Evolutionary conservation across 805 yeast species (phyloP), one percentile per base, ranked within the genome.

Genomic region (Jamesozyma rosinii): DNA sequence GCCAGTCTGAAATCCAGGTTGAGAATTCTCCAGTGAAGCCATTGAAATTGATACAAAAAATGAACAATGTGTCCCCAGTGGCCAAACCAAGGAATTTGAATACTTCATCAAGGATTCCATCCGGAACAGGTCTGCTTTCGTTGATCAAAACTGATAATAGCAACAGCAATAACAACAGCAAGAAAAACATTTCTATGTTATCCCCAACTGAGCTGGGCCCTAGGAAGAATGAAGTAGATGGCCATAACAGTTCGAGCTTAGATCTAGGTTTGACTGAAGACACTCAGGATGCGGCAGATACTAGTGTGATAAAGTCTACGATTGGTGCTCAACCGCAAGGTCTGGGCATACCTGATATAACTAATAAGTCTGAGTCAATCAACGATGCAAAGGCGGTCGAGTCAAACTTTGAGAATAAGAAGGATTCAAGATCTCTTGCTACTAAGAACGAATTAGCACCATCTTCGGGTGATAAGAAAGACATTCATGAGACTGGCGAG

Each of bases 31-130:
- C 76, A 1, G 86, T 78, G 0, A 75, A 83, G 58, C 88, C 88
- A 0, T 65, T 83, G 53, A 77, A 77, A 59, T 81, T 81, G 66
- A 73, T 83, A 1, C 79, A 76, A 56, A 78, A 74, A 53, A 35
- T 44, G 3, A 35, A 36, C 3, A 45, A 42, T 38, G 45, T 27
- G 21, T 29, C 29, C 13, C 42, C 26, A 34, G 38, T 21, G 43
- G 44, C 8, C 17, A 38, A 26, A 38, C 42, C 18, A 22, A 32
- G 6, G n/a, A 6, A 6, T 30, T 30, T 30, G 5, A 11, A 11
- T 13, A 11, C 33, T 14, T 21, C 49, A 17, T 36, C 44, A 9
- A 51, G 63, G 44, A 55, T 57, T 40, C 59, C 58, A 3, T 57
- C 63, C 15, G 51, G 52, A 13, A 53, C 58, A 20, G 53, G 57